phyloP scores from a whole-genome alignment of 2,329 filamentous ascomycete genomes.

The Arthrobotrys iridis region DNA sequence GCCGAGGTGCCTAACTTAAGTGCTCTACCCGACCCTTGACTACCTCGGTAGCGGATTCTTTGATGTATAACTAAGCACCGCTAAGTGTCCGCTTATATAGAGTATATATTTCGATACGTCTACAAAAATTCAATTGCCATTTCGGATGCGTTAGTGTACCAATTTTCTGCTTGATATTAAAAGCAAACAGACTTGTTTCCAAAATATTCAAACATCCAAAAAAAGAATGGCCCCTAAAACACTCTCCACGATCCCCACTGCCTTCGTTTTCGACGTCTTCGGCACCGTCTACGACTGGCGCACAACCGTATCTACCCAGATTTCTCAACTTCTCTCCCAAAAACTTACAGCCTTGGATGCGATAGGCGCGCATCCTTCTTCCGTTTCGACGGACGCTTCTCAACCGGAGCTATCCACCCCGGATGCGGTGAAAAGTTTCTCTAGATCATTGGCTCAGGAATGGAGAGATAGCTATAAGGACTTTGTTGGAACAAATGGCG shows the following conservation, averaged over 20 bases:
- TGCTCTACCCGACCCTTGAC: neutral
- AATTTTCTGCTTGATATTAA: no score
- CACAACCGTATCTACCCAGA: conserved; percentile 70
- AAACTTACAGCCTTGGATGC: conserved; percentile 63
- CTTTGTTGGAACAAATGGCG: conserved; percentile 66
- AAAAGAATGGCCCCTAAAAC: neutral
- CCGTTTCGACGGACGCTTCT: conserved; percentile 61
- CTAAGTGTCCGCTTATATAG: neutral
- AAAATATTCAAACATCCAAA: no score
- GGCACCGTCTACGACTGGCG: conserved; percentile 85
- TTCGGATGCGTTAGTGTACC: no score
- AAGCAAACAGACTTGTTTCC: no score
- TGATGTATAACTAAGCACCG: neutral
- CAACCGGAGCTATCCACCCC: conserved; percentile 62
- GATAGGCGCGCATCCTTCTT: neutral
- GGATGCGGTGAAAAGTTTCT: conserved; percentile 68
- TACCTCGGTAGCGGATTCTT: conserved; percentile 2
- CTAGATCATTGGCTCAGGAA: conserved; percentile 73
- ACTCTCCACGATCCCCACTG: conserved; percentile 64
- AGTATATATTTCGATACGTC: no score
- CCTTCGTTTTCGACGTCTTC: conserved; percentile 79
- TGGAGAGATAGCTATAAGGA: conserved; percentile 74
- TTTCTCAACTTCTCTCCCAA: conserved; percentile 66
- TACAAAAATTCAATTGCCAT: no score
- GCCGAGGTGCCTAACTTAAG: neutral